Evolutionary conservation across 257 asterid species (phyloP).

Genomic region (Solanum paucissectum): DNA sequence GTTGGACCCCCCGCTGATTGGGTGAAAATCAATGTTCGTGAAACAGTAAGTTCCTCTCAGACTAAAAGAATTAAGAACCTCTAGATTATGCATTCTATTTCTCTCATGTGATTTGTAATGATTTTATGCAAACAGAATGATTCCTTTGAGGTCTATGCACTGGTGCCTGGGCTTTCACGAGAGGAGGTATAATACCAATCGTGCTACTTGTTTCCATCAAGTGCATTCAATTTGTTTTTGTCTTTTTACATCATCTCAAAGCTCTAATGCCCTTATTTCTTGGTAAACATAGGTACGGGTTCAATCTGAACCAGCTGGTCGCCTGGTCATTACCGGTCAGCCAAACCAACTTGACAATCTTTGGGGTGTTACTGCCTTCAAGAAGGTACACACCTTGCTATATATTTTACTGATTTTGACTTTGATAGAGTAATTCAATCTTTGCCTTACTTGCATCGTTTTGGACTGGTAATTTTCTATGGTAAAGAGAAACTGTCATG

Average conservation of each 20-base stretch:
- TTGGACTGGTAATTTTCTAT: not conserved
- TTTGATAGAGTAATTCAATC: not conserved
- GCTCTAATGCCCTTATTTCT: not conserved
- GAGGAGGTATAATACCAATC: conserved; percentile 54
- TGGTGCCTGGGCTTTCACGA: conserved; percentile 82
- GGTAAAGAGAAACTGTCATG: not conserved
- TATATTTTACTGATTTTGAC: not conserved
- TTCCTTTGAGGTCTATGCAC: conserved; percentile 81
- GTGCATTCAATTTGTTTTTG: not conserved
- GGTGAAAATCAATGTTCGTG: conserved; percentile 86
- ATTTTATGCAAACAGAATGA: conserved; percentile 43
- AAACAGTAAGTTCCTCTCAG: conserved; percentile 46
- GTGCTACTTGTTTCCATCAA: not conserved
- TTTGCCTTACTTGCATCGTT: not conserved
- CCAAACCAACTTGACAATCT: conserved; percentile 75
- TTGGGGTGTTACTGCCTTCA: conserved; percentile 81
- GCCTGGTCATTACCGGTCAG: conserved; percentile 70
- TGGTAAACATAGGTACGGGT: conserved; percentile 48
- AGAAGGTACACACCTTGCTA: conserved; percentile 33
- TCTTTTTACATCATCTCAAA: not conserved
- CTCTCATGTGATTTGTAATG: not conserved
- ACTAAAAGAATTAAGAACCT: not conserved
- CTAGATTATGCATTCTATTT: not conserved
- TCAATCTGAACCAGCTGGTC: conserved; percentile 82
- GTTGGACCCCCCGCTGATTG: conserved; percentile 90